Base-by-base conservation (phyloP, 2,329 filamentous ascomycete species). In the Hymenoscyphus repandus region DNA sequence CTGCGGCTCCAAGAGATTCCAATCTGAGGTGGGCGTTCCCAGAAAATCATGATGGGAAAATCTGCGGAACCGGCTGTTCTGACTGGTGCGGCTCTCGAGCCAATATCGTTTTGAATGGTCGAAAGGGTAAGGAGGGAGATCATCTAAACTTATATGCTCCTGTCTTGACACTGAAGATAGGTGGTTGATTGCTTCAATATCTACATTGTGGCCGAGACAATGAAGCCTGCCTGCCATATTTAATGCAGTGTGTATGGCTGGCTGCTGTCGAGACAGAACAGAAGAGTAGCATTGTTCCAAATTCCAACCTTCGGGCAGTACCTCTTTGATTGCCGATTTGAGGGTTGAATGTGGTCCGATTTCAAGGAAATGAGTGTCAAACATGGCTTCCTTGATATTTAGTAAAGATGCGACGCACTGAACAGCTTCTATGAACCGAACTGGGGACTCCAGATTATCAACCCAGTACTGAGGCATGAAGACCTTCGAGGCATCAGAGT, bases 121-220 rank as follows among this genome's bases (percentile, higher is more conserved):
- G 75, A 76, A 80, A 1, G 73, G 68, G 51, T 80, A 80, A 0
- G 69, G 66, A 1, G 77, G 77, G 13, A 80, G 59, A 51, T 76
- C 69, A 1, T 65, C 57, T 3, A 79, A 11, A n/a, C 12, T 17
- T 11, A 9, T 9, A 37, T 5, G 34, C 13, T n/a, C 13, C 4
- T 13, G 15, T 13, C 27, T 33, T 27, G 22, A 7, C 4, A 12
- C 18, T 18, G n/a, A n/a, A n/a, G 38, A 12, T 17, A 12, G 18
- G 3, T 41, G n/a, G 18, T 41, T 41, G 18, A 41, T 18, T 12
- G 11, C 11, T 12, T 22, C 18, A 15, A 41, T 41, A 12, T 41
- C 12, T 17, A 41, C 38, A 17, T n/a, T n/a, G 12, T 6, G 5
- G 11, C 38, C 38, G 6, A 15, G 11, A 18, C 38, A 41, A 15